Evolutionary conservation across 805 yeast species (phyloP).

Genomic region (Suhomyces xylopsoci): DNA sequence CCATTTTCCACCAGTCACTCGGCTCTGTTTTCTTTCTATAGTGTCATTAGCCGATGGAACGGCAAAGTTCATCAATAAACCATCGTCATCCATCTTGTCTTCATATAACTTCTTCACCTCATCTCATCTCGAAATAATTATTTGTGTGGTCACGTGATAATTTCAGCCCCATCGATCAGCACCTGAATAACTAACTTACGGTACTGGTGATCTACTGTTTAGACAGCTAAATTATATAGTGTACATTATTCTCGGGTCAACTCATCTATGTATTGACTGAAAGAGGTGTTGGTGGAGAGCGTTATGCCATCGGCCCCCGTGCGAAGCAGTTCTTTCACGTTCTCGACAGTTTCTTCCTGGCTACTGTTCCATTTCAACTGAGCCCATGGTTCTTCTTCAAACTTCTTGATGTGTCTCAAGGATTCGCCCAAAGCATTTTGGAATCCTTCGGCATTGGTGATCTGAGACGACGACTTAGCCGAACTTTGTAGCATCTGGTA

Average conservation of each 20-base stretch:
- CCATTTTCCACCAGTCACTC: conserved; percentile 76
- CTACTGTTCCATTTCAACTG: conserved; percentile 27
- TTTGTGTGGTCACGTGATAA: background rate
- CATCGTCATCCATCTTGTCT: conserved; percentile 53
- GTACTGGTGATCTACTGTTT: background rate
- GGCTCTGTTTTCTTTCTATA: conserved; percentile 23
- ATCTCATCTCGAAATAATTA: background rate
- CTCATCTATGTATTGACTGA: conserved; percentile 24
- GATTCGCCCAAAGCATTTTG: conserved; percentile 36
- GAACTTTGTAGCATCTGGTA: conserved; percentile 43
- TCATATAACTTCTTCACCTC: background rate
- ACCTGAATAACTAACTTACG: no score
- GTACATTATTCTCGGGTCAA: conserved; percentile 14
- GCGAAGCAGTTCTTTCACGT: conserved; percentile 14
- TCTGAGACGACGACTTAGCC: conserved; percentile 26
- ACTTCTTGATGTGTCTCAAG: conserved; percentile 35
- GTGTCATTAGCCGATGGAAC: conserved; percentile 31
- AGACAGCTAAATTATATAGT: background rate
- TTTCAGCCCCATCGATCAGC: background rate
- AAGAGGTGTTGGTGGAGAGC: conserved; percentile 20
- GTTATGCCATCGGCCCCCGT: conserved; percentile 14
- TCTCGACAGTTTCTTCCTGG: conserved; percentile 14
- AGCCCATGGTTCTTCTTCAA: conserved; percentile 42
- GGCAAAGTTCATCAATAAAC: conserved; percentile 72
- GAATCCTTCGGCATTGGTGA: conserved; percentile 24